These are phyloP conservation scores for Croton setiger DNA, from an alignment of 441 rosid genomes.

Conservation along the genomic window DNA sequence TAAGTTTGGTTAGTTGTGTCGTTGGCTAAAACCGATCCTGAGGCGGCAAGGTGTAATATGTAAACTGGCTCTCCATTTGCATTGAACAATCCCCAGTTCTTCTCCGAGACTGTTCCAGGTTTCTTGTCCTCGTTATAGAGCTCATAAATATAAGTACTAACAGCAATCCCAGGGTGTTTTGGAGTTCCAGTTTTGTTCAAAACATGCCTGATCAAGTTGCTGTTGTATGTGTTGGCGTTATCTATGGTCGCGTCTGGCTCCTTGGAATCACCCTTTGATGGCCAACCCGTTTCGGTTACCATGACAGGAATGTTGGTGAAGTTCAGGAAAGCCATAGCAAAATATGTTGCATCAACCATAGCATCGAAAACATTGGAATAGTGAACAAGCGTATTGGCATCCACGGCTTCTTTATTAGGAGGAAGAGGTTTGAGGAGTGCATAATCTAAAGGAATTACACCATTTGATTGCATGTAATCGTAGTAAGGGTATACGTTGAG, in stretches of 20 bases:
- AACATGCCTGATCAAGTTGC: conserved; percentile 79
- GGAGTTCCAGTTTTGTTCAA: conserved; percentile 83
- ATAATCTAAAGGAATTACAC: conserved; percentile 69
- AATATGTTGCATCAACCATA: conserved; percentile 73
- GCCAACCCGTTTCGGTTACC: conserved; percentile 88
- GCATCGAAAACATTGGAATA: conserved; percentile 88
- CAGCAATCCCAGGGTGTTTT: conserved; percentile 64
- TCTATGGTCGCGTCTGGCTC: conserved; percentile 72
- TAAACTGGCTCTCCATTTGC: conserved; percentile 66
- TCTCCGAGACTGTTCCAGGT: conserved; percentile 69
- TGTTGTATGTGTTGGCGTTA: conserved; percentile 81
- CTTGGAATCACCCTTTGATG: conserved; percentile 67
- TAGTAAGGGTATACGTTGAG: conserved; percentile 81
- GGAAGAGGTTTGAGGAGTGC: conserved; percentile 80
- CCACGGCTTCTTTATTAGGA: conserved; percentile 84
- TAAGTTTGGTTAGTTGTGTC: conserved; percentile 85
- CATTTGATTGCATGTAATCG: conserved; percentile 70
- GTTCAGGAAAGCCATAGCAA: conserved; percentile 70
- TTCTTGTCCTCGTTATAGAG: conserved; percentile 78
- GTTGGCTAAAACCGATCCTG: conserved; percentile 65
- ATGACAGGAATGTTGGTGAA: conserved; percentile 66
- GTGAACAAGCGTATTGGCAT: conserved; percentile 78
- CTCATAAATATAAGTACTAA: conserved; percentile 76
- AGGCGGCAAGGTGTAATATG: conserved; percentile 59
- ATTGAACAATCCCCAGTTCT: conserved; percentile 84